Evolutionary conservation across 768 basidiomycete genomes (phyloP).

Genomic region (Tephrocybe rancida): DNA sequence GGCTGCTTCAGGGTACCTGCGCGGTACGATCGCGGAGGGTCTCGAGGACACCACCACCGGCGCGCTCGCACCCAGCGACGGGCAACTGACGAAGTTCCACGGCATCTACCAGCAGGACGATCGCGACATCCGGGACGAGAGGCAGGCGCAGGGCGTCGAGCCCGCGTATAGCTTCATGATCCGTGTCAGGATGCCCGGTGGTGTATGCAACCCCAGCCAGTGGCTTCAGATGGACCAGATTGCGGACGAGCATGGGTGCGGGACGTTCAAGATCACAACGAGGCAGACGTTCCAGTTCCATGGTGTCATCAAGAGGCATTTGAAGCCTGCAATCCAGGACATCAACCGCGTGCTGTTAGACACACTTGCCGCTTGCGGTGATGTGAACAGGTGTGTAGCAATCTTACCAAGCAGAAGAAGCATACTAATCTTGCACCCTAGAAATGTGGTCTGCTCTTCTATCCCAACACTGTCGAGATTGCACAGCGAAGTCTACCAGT

Average conservation of each 20-base stretch:
- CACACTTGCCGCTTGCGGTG: slow-evolving; percentile 97
- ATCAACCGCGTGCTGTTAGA: slow-evolving; percentile 92
- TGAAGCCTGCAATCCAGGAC: slow-evolving; percentile 95
- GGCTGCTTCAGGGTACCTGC: slow-evolving; percentile 89
- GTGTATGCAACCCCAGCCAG: slow-evolving; percentile 89
- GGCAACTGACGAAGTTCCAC: slow-evolving; percentile 97
- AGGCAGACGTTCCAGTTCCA: slow-evolving; percentile 99
- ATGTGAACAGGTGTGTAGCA: slow-evolving; percentile 81
- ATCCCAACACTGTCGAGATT: slow-evolving; percentile 89
- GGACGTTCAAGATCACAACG: slow-evolving; percentile 97
- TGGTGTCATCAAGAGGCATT: slow-evolving; percentile 94
- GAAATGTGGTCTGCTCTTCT: slow-evolving; percentile 90
- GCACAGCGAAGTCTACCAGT: slow-evolving; percentile 81
- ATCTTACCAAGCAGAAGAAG: not conserved
- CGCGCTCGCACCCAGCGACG: slow-evolving; percentile 88
- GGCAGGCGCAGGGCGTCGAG: slow-evolving; percentile 89
- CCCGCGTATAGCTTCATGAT: slow-evolving; percentile 99
- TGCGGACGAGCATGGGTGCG: slow-evolving; percentile 91
- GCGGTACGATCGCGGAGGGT: slow-evolving; percentile 94
- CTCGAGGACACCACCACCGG: slow-evolving; percentile 85
- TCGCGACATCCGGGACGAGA: slow-evolving; percentile 96
- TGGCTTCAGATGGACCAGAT: slow-evolving; percentile 98
- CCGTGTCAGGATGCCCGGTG: slow-evolving; percentile 93
- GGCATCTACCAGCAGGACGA: slow-evolving; percentile 98
- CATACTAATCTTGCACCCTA: slow-evolving; percentile 28